Evolutionary conservation across 2,329 filamentous ascomycete genomes (phyloP).

Genomic region (Pyricularia sp.): DNA sequence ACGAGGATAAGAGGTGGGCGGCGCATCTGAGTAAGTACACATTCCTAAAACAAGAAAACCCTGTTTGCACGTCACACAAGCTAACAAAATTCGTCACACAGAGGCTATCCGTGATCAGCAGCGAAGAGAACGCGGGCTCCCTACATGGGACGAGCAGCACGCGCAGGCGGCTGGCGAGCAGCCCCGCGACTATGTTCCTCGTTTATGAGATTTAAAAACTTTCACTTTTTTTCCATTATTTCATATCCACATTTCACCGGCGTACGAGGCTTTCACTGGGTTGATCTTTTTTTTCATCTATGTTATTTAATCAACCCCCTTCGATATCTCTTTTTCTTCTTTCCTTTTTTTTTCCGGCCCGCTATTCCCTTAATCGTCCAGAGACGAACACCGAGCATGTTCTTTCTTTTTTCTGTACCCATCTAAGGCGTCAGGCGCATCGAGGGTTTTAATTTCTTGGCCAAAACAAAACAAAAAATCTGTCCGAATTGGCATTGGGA

Average conservation of each 20-base stretch:
- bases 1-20: slow-evolving; percentile 14
- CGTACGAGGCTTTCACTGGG: background rate
- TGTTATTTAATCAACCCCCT: background rate
- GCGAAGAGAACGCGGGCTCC: slow-evolving; percentile 11
- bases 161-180: background rate
- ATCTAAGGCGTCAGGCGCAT: no score
- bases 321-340: background rate
- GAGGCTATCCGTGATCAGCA: slow-evolving; percentile 14
- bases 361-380: background rate
- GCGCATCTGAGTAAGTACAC: slow-evolving; percentile 10
- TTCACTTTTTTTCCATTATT: no score
- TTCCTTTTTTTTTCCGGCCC: no score
- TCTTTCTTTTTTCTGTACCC: background rate
- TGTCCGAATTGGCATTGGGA: background rate
- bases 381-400: background rate
- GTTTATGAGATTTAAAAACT: background rate
- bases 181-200: background rate
- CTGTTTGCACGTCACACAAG: background rate
- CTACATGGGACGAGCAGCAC: slow-evolving; percentile 9
- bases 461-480: background rate
- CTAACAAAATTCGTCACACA: background rate
- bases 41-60: background rate
- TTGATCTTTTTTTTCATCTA: background rate
- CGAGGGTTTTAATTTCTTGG: background rate
- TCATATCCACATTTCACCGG: background rate